Evolutionary conservation across 108 stramenopile genomes (phyloP).

Genomic region (Cyclotella baltica): DNA sequence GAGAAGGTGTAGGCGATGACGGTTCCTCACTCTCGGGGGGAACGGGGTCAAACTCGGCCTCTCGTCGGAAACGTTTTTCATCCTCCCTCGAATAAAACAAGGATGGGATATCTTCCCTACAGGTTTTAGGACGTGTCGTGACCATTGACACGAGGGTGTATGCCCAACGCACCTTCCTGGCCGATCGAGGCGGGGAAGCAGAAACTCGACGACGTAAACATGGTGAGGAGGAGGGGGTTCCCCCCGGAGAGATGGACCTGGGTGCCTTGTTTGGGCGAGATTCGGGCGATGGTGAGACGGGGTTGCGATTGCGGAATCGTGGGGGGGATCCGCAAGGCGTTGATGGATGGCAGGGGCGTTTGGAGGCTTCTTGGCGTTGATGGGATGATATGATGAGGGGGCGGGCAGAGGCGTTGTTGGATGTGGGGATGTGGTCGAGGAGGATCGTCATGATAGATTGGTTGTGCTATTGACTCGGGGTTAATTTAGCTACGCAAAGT

Average conservation of each 20-base stretch:
- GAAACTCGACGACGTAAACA: not conserved
- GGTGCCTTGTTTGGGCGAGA: conserved; percentile 27
- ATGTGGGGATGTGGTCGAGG: conserved; percentile 16
- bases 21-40: conserved; percentile 7
- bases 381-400: conserved; percentile 5
- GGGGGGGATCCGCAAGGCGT: conserved; percentile 38
- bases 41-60: conserved; percentile 28
- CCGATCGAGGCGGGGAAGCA: conserved; percentile 5
- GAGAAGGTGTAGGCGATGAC: not conserved
- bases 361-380: not conserved
- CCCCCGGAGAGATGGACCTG: conserved; percentile 37
- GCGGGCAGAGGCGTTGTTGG: conserved; percentile 19
- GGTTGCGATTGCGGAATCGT: conserved; percentile 20
- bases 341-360: not conserved
- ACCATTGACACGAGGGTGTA: conserved; percentile 12
- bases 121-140: conserved; percentile 39
- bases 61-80: conserved; percentile 45
- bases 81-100: conserved; percentile 52
- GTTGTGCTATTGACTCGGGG: not conserved
- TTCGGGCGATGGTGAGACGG: conserved; percentile 13
- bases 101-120: conserved; percentile 29
- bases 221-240: conserved; percentile 32
- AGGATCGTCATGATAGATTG: conserved; percentile 7
- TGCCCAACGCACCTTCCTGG: conserved; percentile 37
- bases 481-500: not conserved